These are phyloP conservation scores for Clausena lansium DNA, from an alignment of 345 rosid genomes.

Conservation along the genomic window DNA sequence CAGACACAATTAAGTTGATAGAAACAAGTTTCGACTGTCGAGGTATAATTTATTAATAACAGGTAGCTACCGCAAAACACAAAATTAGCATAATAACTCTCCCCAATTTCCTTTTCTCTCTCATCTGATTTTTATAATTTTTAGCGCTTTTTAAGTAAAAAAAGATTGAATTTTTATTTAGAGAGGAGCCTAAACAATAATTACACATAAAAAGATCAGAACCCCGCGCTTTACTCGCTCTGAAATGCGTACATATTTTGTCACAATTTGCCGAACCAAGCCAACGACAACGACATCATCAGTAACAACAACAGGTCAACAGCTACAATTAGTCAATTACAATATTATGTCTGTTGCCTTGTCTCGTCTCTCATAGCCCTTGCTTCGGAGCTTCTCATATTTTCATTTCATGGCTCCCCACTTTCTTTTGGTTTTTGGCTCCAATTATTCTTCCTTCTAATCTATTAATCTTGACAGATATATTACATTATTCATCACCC, in stretches of 20 bases:
- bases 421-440: conserved; percentile 11
- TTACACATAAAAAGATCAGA: neutral
- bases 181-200: neutral
- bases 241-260: neutral
- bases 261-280: neutral
- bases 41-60: neutral
- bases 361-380: conserved; percentile 1
- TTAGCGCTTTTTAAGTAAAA: conserved; percentile 14
- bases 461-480: neutral
- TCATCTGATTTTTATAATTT: neutral
- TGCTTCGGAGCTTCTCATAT: neutral
- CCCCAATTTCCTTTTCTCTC: neutral
- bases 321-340: neutral
- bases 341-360: neutral
- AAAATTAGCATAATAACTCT: neutral
- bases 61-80: neutral
- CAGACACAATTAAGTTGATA: neutral
- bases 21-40: neutral
- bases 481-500: neutral
- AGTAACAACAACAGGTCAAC: conserved; percentile 1
- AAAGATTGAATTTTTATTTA: neutral
- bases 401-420: conserved; percentile 24
- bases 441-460: neutral
- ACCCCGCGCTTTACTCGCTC: conserved; percentile 21
- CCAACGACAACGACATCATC: neutral